Base-by-base conservation (phyloP, 163 green algal species). In the Scenedesmus sp. region DNA sequence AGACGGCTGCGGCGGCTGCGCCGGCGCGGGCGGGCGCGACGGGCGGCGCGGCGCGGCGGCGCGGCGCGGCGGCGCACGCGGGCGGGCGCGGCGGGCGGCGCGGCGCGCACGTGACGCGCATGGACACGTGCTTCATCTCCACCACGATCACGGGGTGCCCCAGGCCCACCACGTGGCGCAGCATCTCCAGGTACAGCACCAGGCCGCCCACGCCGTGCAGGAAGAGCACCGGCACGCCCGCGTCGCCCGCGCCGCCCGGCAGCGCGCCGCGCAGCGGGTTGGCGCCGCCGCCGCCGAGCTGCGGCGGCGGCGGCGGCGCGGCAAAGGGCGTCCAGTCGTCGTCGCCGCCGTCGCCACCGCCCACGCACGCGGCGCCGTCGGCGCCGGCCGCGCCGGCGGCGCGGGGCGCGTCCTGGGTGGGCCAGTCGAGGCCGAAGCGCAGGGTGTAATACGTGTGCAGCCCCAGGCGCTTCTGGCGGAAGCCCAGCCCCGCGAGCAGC, bases 141-240 rank as follows among this genome's bases (percentile, higher is more conserved):
- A 84, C 50, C 0, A 85, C 77, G 6, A 89, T 60, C 33, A 89
- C 62, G 1, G 84, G 75, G 45, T 86, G 84, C 11, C 79, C 79
- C 75, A 70, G 56, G 15, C 14, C 44, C 31, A 82, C 54, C 4
- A 82, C 47, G 31, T 82, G 60, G 50, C 62, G 24, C n/a, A 88
- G 28, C 53, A 89, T 70, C 66, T 86, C 75, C 11, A 85, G 54
- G 78, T 89, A 89, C 24, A 83, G 60, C 24, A 74, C 26, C 20
- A 89, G 60, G 0, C 81, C 81, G 3, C 81, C 84, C 22, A 89
- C 78, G 14, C 85, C 85, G 56, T 89, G 85, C 11, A 86, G 60
- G 63, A 89, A 89, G 42, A 89, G 51, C 13, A 88, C 80, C 2
- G 83, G 83, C 22, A 71, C 60, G 17, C 28, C 44, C 50, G 51